Evolutionary conservation across 768 basidiomycete genomes (phyloP).

Genomic region (Boletus tylopilopsis): DNA sequence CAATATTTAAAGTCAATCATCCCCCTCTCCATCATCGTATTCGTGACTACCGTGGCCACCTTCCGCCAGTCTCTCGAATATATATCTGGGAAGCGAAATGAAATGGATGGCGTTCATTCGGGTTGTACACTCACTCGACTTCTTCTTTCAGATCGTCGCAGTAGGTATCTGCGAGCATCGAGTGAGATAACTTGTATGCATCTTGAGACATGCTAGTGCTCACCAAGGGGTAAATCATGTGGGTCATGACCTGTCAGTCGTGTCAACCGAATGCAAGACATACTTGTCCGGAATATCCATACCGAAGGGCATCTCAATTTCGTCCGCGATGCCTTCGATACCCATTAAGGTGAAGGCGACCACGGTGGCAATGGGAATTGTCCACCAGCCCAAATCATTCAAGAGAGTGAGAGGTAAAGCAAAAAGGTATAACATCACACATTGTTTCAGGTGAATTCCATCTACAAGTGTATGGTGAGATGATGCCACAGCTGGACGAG

Average conservation of each 20-base stretch:
- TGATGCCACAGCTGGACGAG: neutral
- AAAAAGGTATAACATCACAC: constrained; percentile 89
- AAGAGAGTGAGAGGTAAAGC: constrained; percentile 86
- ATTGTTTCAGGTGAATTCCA: constrained; percentile 92
- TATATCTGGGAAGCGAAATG: constrained; percentile 44
- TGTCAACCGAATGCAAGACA: neutral
- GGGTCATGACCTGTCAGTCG: constrained; percentile 50
- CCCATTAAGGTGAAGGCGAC: constrained; percentile 92
- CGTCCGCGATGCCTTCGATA: constrained; percentile 92
- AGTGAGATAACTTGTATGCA: neutral
- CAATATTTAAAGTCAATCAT: constrained; percentile 47
- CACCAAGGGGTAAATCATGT: constrained; percentile 73
- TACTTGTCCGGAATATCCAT: constrained; percentile 12
- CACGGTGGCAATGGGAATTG: constrained; percentile 80
- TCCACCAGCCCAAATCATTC: constrained; percentile 76
- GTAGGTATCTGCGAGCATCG: constrained; percentile 57
- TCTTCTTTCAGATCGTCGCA: constrained; percentile 86
- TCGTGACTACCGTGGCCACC: constrained; percentile 68
- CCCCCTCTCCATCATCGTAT: constrained; percentile 80
- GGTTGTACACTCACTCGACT: constrained; percentile 54
- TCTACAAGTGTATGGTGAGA: constrained; percentile 41
- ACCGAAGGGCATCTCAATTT: constrained; percentile 96
- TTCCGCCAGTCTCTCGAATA: constrained; percentile 67
- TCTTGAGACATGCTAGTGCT: constrained; percentile 17
- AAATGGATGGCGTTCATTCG: constrained; percentile 2